Evolutionary conservation across 2,329 filamentous ascomycete species (phyloP), one percentile per base, ranked within the genome.

Genomic region (Trichoderma hamatum): DNA sequence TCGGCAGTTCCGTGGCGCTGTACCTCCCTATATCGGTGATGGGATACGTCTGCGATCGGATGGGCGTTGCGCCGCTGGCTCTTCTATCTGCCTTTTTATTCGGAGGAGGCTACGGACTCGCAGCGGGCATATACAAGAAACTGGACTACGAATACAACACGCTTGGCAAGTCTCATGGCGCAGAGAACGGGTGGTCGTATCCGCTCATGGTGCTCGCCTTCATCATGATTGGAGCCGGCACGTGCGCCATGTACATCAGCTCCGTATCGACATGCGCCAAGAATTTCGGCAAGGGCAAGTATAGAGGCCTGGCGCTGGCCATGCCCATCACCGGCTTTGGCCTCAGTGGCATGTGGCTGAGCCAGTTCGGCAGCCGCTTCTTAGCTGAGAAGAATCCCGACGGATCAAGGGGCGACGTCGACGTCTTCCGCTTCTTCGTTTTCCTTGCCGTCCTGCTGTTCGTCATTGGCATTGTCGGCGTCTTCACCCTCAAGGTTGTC

Each of bases 251-350:
- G 89, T 99, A 98, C 79, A 85, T 98, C 68, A 88, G 90, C 62
- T 91, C 93, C 2, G 91, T 99, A n/a, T 95, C 95, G 7, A 97
- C 95, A 0, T 97, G 94, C 76, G 96, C 96, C 43, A 99, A 99
- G 88, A 99, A 98, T 81, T 99, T 98, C 81, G 94, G 94, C 60
- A 89, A 91, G 70, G 93, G 94, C 4, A 92, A 90, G 76, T 90
- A 96, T 76, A 91, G 95, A 75, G 96, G 96, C 0, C 82, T 99
- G 62, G 95, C 96, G 70, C 85, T 99, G 67, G 94, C 95, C 1
- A 85, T 93, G 70, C 96, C 96, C 1, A 97, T 98, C 78, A 93
- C 96, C 0, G 91, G 92, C 7, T 97, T 97, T 78, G 96, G 96
- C 0, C 80, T 99, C 68, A 97, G 94, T 76, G 94, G 94, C 59